Conservation (phyloP, 371 early-diverging fungal species). For the Apophysomyces ossiformis region DNA sequence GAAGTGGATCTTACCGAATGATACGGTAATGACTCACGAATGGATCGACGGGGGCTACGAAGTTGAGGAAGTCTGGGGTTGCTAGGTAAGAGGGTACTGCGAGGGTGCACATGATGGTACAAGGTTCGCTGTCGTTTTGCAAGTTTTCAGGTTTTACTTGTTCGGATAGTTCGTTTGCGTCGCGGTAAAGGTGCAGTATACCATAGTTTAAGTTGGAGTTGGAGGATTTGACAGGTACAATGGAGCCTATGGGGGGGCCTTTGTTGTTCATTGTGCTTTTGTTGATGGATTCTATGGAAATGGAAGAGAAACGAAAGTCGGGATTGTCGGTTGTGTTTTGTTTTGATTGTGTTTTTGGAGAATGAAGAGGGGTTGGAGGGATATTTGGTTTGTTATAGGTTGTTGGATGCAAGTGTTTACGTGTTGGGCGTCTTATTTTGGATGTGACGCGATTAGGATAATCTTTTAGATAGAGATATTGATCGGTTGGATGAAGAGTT, state of each 20-base stretch:
- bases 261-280: constrained; percentile 21
- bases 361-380: constrained; percentile 35
- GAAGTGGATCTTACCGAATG: constrained; percentile 51
- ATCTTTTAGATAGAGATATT: constrained; percentile 1
- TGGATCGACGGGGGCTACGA: constrained; percentile 68
- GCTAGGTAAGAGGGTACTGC: constrained; percentile 90
- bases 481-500: constrained; percentile 1
- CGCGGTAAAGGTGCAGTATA: constrained; percentile 76
- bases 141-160: constrained; percentile 25
- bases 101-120: constrained; percentile 72
- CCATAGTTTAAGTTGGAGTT: constrained; percentile 43
- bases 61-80: constrained; percentile 82
- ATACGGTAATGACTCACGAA: constrained; percentile 71
- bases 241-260: constrained; percentile 24
- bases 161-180: constrained; percentile 43
- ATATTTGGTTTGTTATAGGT: constrained; percentile 13
- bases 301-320: constrained; percentile 40
- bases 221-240: background rate
- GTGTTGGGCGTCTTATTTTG: constrained; percentile 14
- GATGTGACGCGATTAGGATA: constrained; percentile 14
- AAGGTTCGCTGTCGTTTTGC: constrained; percentile 35
- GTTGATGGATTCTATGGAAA: constrained; percentile 30
- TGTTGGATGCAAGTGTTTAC: constrained; percentile 8
- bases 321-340: constrained; percentile 20
- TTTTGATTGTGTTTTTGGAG: constrained; percentile 13